These are phyloP conservation scores for Mycena epipterygia DNA, from an alignment of 768 basidiomycete genomes.

Conservation along the genomic window DNA sequence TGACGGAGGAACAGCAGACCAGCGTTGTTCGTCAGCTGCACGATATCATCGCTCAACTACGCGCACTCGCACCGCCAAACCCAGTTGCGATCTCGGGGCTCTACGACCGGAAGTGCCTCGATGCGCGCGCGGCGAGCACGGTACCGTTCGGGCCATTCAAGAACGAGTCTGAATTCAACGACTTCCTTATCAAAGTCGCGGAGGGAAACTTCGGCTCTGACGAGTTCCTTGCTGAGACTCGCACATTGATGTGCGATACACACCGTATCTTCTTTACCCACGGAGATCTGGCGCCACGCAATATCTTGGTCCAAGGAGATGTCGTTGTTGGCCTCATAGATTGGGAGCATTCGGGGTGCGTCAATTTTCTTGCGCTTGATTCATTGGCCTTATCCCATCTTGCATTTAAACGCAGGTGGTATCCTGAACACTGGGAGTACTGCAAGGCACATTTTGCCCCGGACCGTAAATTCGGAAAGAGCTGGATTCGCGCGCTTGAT, in stretches of 20 bases:
- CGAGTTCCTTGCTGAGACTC: background rate
- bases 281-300: background rate
- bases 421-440: conserved; percentile 1
- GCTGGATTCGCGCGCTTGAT: conserved; percentile 4
- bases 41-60: background rate
- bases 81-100: background rate
- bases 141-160: conserved; percentile 7
- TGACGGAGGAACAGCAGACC: background rate
- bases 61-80: background rate
- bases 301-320: conserved; percentile 5
- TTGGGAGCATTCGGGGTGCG: conserved; percentile 7
- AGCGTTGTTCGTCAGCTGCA: background rate
- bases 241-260: background rate
- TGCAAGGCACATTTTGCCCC: background rate
- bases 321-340: conserved; percentile 1
- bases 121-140: background rate
- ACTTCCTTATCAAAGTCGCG: background rate
- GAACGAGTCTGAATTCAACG: conserved; percentile 11
- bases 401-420: background rate
- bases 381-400: background rate
- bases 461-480: background rate
- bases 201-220: background rate
- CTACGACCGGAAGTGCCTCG: background rate
- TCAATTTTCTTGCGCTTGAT: background rate
- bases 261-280: conserved; percentile 19